Percentiles rank a stretch among this genome's conserved stretches.
Conservation (phyloP, 495 filamentous ascomycete species). For the Penicillium cinerascens region DNA sequence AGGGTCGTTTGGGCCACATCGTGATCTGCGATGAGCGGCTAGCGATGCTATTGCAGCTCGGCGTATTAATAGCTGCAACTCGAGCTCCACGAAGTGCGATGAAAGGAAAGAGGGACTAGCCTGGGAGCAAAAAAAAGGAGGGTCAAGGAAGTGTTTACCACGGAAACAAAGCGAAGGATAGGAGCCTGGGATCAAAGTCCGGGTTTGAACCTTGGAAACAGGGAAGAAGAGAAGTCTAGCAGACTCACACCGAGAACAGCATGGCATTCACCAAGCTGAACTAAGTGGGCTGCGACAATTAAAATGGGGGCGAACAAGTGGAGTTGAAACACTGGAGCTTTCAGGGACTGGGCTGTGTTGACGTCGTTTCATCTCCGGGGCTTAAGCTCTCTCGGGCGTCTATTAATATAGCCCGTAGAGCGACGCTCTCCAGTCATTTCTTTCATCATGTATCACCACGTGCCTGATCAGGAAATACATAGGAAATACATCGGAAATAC, state of each 20-base stretch:
- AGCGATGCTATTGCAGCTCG: not conserved
- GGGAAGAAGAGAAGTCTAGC: not conserved
- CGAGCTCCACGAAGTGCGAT: not conserved
- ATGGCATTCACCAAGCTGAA: constrained; percentile 8
- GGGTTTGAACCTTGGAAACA: constrained; percentile 1
- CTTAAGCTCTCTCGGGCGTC: not conserved
- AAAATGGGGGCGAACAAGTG: constrained; percentile 23
- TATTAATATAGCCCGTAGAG: not conserved
- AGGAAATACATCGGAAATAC: not conserved
- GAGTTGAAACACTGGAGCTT: constrained; percentile 10
- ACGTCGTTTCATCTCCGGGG: constrained; percentile 9
- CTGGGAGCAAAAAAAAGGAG: not conserved
- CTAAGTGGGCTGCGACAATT: constrained; percentile 12
- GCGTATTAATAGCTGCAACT: not conserved
- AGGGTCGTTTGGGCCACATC: constrained; percentile 46
- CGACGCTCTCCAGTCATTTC: not conserved
- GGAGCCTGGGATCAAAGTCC: not conserved
- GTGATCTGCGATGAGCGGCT: constrained; percentile 10
- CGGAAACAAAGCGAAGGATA: constrained; percentile 4
- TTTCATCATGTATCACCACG: not conserved
- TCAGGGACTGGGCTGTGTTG: constrained; percentile 13
- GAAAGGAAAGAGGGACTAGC: constrained; percentile 1
- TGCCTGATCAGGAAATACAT: not conserved
- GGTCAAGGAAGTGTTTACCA: constrained; percentile 5
- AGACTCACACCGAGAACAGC: constrained; percentile 2